These are phyloP conservation scores for Eucalyptus erythrocorys DNA, from an alignment of 345 rosid genomes.

Conservation along the genomic window DNA sequence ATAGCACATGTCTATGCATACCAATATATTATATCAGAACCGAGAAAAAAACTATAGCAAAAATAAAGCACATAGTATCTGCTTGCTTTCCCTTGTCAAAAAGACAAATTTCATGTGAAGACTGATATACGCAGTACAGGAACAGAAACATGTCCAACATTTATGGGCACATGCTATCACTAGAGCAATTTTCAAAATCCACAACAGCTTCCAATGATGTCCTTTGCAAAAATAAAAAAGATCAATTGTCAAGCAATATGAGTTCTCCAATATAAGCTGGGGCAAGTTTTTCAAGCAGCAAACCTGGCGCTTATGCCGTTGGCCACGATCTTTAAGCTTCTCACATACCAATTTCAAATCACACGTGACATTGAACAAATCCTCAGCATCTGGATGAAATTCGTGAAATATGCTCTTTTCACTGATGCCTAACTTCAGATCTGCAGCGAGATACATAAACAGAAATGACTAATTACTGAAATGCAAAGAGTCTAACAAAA, in stretches of 20 bases:
- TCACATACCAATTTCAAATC: conserved; percentile 93
- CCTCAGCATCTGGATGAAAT: conserved; percentile 97
- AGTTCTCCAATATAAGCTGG: not conserved
- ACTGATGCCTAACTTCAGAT: conserved; percentile 87
- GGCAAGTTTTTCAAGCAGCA: not conserved
- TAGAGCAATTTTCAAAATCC: not conserved
- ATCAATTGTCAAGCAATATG: not conserved
- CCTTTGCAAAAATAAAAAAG: not conserved
- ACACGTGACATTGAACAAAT: conserved; percentile 92
- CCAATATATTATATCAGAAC: not conserved
- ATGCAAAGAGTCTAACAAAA: not conserved
- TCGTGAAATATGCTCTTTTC: conserved; percentile 92
- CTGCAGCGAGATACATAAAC: conserved; percentile 18
- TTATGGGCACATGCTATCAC: not conserved
- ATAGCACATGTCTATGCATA: not conserved
- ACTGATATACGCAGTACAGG: not conserved
- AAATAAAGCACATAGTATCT: not conserved
- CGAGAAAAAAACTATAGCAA: not conserved
- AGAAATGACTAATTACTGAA: not conserved
- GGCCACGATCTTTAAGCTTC: conserved; percentile 61
- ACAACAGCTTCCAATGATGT: not conserved
- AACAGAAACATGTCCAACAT: not conserved
- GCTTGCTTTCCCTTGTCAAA: not conserved
- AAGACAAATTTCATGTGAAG: not conserved
- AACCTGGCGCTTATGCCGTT: conserved; percentile 95